Base-by-base conservation (phyloP, 495 filamentous ascomycete species). In the Pseudevernia furfuracea region DNA sequence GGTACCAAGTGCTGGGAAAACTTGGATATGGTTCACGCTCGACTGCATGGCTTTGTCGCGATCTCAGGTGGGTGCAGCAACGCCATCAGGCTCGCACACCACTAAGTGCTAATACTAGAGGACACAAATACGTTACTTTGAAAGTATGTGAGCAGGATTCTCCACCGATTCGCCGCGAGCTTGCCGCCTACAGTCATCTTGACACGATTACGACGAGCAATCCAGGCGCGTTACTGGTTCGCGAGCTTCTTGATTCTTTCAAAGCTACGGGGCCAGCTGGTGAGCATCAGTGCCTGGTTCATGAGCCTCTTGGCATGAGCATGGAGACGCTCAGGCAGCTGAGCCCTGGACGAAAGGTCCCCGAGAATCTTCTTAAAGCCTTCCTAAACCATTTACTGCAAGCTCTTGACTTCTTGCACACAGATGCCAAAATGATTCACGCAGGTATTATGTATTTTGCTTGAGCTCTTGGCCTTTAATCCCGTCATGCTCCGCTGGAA, bases 11-110 rank as follows among this genome's bases (percentile, higher is more conserved):
- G 44, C 63, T 80, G 7, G 76, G 75, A 9, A 85, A 85, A 69
- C 74, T 84, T 43, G 82, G 83, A 21, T 84, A 76, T 64, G 82
- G 82, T 46, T 65, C 78, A 11, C 75, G 73, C 53, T 85, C 82
- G 30, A 85, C 81, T 9, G 78, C 75, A 17, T 84, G 81, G 81
- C 74, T 85, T 34, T 78, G 76, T 59, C 75, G 75, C 37, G 81
- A 84, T 75, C 73, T 84, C 58, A 69, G 73, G 77, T 77, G 73
- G 68, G 76, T 71, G 75, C 71, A 44, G 55, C 5, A 9, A 41
- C 12, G 38, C 38, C 38, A 41, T 41, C 38, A 41, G 12, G 38
- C 38, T 41, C 12, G 38, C 38, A 41, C 38, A 41, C 6, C 38
- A 41, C 38, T 41, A 15, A 9, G 2, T 41, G 38, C 38, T 41